These are phyloP conservation scores for Chalaropsis ovoidea DNA, from an alignment of 2,329 filamentous ascomycete genomes.

Conservation along the genomic window DNA sequence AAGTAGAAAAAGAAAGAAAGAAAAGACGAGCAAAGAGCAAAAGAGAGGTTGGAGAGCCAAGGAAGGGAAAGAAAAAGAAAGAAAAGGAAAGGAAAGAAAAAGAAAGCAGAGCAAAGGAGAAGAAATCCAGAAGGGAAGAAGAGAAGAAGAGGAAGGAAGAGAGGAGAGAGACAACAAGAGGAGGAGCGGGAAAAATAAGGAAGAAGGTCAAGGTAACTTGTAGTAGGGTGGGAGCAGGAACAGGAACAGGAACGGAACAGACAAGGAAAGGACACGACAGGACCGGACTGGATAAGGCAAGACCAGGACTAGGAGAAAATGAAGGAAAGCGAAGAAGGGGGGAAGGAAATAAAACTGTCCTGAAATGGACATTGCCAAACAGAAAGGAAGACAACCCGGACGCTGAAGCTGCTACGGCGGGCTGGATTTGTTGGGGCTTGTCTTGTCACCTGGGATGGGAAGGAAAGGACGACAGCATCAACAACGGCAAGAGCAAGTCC, in stretches of 20 bases:
- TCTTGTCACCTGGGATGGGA: neutral
- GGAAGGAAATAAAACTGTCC: slow-evolving; percentile 12
- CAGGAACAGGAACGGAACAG: neutral
- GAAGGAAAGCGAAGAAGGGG: slow-evolving; percentile 12
- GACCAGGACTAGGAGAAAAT: slow-evolving; percentile 17
- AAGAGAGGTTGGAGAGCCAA: slow-evolving; percentile 7
- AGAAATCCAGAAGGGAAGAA: slow-evolving; percentile 3
- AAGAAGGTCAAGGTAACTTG: neutral
- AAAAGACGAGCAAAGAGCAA: slow-evolving; percentile 8
- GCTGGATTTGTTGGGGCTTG: slow-evolving; percentile 2
- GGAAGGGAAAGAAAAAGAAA: neutral
- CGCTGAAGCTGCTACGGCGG: neutral
- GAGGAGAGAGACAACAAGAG: slow-evolving; percentile 12
- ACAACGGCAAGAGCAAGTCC: neutral
- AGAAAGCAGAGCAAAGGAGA: slow-evolving; percentile 7
- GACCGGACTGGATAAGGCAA: slow-evolving; percentile 5
- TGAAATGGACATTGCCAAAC: slow-evolving; percentile 2
- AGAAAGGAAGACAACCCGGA: slow-evolving; percentile 12
- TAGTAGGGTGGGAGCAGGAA: slow-evolving; percentile 2
- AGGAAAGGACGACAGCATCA: neutral
- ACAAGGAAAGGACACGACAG: neutral
- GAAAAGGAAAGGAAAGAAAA: slow-evolving; percentile 5
- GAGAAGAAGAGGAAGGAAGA: slow-evolving; percentile 12
- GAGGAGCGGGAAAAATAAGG: slow-evolving; percentile 4
- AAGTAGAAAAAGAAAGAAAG: slow-evolving; percentile 8